Conservation (phyloP, 371 early-diverging fungal species). For the Entomophthora muscae region DNA sequence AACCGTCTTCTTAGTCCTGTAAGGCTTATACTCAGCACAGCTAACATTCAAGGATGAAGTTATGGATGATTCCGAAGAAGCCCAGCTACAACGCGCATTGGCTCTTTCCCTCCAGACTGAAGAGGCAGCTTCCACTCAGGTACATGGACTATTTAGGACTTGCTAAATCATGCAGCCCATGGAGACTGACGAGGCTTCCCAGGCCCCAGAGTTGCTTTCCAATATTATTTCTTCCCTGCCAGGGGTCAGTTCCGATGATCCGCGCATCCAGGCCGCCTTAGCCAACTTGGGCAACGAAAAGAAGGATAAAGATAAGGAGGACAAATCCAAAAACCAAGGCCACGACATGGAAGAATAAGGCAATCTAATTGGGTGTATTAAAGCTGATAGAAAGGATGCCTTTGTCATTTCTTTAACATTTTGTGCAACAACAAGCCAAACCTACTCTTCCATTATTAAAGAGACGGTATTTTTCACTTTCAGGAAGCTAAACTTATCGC, state of each 20-base stretch:
- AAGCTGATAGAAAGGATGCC: no score
- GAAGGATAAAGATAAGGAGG: conserved; percentile 11
- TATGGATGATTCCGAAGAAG: conserved; percentile 74
- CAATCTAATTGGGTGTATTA: no score
- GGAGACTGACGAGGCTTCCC: not conserved
- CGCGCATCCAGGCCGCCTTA: conserved; percentile 54
- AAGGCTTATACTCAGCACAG: conserved; percentile 16
- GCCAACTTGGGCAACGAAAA: conserved; percentile 26
- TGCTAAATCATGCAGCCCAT: not conserved
- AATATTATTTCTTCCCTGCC: conserved; percentile 61
- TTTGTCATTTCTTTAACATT: no score
- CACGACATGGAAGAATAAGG: no score
- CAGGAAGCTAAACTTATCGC: no score
- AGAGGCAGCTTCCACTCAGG: conserved; percentile 14
- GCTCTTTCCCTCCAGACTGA: conserved; percentile 62
- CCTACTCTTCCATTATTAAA: no score
- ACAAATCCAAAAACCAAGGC: no score
- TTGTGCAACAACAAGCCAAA: no score
- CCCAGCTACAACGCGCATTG: conserved; percentile 70
- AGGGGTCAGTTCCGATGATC: conserved; percentile 80
- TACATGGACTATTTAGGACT: not conserved
- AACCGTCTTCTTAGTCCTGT: conserved; percentile 13
- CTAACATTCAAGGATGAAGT: conserved; percentile 14
- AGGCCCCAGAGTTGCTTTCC: conserved; percentile 32
- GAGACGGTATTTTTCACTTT: no score